Conservation (phyloP, 2,329 filamentous ascomycete genomes). For the Aspergillus calidoustus region DNA sequence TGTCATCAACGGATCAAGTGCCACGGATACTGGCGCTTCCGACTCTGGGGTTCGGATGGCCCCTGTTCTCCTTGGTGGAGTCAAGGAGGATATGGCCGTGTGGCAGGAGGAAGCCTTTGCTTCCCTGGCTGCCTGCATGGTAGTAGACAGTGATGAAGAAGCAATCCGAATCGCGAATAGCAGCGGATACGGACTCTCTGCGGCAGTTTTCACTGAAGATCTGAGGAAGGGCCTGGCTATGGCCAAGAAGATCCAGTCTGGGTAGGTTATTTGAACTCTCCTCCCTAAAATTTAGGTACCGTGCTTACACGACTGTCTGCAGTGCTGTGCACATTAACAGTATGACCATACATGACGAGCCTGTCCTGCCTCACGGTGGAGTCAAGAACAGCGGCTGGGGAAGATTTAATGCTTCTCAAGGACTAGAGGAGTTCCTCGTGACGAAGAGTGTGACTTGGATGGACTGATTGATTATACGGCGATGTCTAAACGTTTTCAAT, state of each 20-base stretch:
- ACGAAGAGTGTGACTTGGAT: conserved; percentile 68
- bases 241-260: conserved; percentile 66
- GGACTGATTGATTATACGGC: conserved; percentile 31
- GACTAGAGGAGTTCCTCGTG: conserved; percentile 64
- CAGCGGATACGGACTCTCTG: conserved; percentile 73
- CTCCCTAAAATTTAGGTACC: conserved; percentile 22
- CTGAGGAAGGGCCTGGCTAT: conserved; percentile 61
- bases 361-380: conserved; percentile 65
- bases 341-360: conserved; percentile 68
- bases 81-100: conserved; percentile 71
- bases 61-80: conserved; percentile 68
- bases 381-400: conserved; percentile 65
- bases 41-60: conserved; percentile 53
- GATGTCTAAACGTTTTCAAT: background rate
- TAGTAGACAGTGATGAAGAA: conserved; percentile 65
- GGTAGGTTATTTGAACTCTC: conserved; percentile 42
- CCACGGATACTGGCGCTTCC: conserved; percentile 6
- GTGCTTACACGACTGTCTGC: conserved; percentile 4
- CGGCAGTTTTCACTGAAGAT: conserved; percentile 73
- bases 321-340: conserved; percentile 65
- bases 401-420: conserved; percentile 58
- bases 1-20: conserved; percentile 32
- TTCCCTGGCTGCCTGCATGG: conserved; percentile 69
- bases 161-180: conserved; percentile 76
- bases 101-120: conserved; percentile 77